Evolutionary conservation across 1,284 basidiomycete species (phyloP).

Genomic region (Melampsora americana): DNA sequence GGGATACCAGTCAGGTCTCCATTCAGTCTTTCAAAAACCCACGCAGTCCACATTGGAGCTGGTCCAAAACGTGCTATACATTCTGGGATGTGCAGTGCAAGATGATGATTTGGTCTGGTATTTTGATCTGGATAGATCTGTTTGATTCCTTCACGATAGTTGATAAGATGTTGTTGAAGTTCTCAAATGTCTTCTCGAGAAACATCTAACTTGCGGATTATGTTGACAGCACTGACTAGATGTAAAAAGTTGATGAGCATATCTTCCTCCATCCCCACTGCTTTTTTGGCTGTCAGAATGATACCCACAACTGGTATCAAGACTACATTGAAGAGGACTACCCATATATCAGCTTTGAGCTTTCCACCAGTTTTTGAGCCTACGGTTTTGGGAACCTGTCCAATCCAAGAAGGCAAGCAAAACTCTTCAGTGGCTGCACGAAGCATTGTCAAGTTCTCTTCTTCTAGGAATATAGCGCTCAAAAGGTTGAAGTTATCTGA

Average conservation of each 20-base stretch:
- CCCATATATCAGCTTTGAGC: constrained; percentile 10
- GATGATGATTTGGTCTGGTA: constrained; percentile 22
- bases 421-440: not conserved
- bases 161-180: constrained; percentile 5
- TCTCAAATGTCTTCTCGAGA: not conserved
- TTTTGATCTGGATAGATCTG: constrained; percentile 9
- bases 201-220: constrained; percentile 12
- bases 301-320: constrained; percentile 2
- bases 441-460: not conserved
- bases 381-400: constrained; percentile 6
- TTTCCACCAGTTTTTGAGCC: constrained; percentile 3
- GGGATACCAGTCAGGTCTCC: constrained; percentile 16
- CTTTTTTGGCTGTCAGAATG: not conserved
- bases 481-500: not conserved
- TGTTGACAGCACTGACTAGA: constrained; percentile 20
- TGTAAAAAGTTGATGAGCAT: constrained; percentile 19
- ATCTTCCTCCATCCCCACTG: not conserved
- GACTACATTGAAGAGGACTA: constrained; percentile 12
- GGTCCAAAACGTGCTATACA: constrained; percentile 15
- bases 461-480: not conserved
- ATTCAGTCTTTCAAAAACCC: constrained; percentile 29
- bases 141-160: not conserved
- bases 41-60: constrained; percentile 20
- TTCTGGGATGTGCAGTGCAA: constrained; percentile 19
- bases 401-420: constrained; percentile 17